Evolutionary conservation across 176 grass and related monocot species (phyloP).

Genomic region (Oryza officinalis): DNA sequence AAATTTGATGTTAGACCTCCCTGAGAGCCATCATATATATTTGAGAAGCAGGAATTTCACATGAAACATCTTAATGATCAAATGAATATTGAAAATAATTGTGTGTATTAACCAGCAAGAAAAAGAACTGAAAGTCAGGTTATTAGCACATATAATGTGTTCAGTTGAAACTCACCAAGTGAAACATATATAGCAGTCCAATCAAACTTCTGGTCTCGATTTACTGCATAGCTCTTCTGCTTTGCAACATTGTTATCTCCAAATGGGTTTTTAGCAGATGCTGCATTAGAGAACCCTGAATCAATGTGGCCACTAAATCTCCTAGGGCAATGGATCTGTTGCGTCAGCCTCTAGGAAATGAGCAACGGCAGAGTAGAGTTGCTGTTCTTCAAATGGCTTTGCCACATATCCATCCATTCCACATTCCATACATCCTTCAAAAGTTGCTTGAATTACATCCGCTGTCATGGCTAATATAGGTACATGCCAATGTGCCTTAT

Average conservation of each 20-base stretch:
- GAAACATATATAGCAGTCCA: conserved; percentile 9
- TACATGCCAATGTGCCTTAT: conserved; percentile 55
- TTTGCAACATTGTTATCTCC: not conserved
- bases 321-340: conserved; percentile 28
- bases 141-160: not conserved
- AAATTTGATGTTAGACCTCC: not conserved
- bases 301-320: not conserved
- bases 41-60: not conserved
- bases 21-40: not conserved
- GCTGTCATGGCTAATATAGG: conserved; percentile 88
- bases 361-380: conserved; percentile 70
- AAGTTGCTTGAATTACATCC: conserved; percentile 83
- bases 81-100: not conserved
- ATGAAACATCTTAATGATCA: not conserved
- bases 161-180: conserved; percentile 23
- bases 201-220: not conserved
- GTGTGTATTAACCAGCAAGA: not conserved
- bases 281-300: conserved; percentile 11
- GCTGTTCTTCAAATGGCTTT: conserved; percentile 79
- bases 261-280: not conserved
- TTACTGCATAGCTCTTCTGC: not conserved
- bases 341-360: conserved; percentile 58
- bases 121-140: not conserved
- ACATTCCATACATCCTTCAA: conserved; percentile 61
- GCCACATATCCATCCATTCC: conserved; percentile 86